A percentile compares a stretch with the other conserved stretches of the same genome.
These are phyloP conservation scores for Hansenula anomala DNA, from an alignment of 1,139 yeast species.

Conservation along the genomic window DNA sequence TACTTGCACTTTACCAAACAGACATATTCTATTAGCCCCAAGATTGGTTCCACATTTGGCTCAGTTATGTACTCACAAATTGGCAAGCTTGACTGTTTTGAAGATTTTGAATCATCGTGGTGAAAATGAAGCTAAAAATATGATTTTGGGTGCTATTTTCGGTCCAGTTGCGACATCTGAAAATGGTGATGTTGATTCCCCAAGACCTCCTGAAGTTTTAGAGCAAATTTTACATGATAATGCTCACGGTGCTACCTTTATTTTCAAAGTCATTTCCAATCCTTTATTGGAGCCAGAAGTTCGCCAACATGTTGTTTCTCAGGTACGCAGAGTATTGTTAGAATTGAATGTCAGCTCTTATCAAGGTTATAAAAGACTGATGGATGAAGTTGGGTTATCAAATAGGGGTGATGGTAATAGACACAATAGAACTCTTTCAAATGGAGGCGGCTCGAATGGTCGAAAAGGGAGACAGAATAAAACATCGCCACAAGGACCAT, in stretches of 20 bases:
- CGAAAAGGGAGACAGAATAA: slow-evolving; percentile 13
- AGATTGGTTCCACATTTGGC: slow-evolving; percentile 59
- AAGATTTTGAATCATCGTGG: slow-evolving; percentile 71
- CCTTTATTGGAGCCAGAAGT: slow-evolving; percentile 53
- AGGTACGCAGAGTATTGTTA: slow-evolving; percentile 56
- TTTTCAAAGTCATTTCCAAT: slow-evolving; percentile 71
- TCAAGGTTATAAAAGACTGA: slow-evolving; percentile 78
- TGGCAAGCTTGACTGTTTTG: slow-evolving; percentile 79
- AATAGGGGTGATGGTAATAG: slow-evolving; percentile 17
- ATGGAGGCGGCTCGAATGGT: slow-evolving; percentile 12
- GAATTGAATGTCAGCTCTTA: slow-evolving; percentile 47
- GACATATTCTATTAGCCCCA: slow-evolving; percentile 51
- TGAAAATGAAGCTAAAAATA: slow-evolving; percentile 57
- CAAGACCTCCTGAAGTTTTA: slow-evolving; percentile 32
- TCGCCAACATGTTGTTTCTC: slow-evolving; percentile 52
- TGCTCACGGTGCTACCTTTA: slow-evolving; percentile 78
- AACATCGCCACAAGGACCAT: slow-evolving; percentile 12
- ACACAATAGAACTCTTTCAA: slow-evolving; percentile 19
- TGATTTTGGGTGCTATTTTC: slow-evolving; percentile 62
- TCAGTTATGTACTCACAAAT: slow-evolving; percentile 72
- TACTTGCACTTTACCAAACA: slow-evolving; percentile 64
- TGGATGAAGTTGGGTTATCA: slow-evolving; percentile 85
- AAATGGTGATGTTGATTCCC: slow-evolving; percentile 2
- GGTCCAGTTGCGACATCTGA: slow-evolving; percentile 30
- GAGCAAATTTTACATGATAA: slow-evolving; percentile 53